These are phyloP conservation scores for Volvox carteri DNA, from an alignment of 163 green algal genomes.

Conservation along the genomic window DNA sequence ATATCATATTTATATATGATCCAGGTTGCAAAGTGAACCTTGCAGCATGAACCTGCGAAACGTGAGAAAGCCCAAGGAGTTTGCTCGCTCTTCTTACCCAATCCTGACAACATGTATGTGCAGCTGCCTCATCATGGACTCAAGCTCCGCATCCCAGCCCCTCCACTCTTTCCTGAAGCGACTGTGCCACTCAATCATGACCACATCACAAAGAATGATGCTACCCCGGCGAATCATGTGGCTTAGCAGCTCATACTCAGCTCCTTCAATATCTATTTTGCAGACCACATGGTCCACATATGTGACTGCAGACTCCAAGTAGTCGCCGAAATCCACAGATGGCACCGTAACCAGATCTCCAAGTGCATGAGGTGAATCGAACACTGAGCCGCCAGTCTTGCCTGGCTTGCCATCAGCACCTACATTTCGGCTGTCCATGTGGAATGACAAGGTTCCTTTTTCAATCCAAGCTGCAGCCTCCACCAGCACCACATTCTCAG, in stretches of 20 bases:
- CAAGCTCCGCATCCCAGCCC: background rate
- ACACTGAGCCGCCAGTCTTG: constrained; percentile 14
- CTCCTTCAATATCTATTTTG: constrained; percentile 9
- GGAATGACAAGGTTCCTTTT: background rate
- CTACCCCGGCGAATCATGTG: background rate
- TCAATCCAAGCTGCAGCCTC: background rate
- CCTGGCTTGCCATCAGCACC: background rate
- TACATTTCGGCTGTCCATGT: constrained; percentile 1
- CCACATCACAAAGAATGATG: constrained; percentile 17
- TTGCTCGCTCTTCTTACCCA: too few species aligned
- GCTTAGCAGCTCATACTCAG: constrained; percentile 11
- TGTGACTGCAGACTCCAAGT: background rate
- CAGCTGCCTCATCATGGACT: background rate
- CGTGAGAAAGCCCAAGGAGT: too few species aligned
- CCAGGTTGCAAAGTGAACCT: too few species aligned
- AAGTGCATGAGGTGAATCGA: background rate
- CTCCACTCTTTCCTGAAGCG: background rate
- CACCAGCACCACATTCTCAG: background rate
- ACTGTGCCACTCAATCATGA: constrained; percentile 10
- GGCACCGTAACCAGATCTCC: background rate
- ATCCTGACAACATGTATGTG: background rate
- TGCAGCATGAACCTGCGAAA: too few species aligned
- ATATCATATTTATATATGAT: too few species aligned
- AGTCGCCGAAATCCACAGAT: background rate
- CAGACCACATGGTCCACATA: constrained; percentile 31